A percentile compares a stretch with the other conserved stretches of the same genome.
Conservation (phyloP, 1,139 yeast genomes). For the Debaryomyces subglobosus region DNA sequence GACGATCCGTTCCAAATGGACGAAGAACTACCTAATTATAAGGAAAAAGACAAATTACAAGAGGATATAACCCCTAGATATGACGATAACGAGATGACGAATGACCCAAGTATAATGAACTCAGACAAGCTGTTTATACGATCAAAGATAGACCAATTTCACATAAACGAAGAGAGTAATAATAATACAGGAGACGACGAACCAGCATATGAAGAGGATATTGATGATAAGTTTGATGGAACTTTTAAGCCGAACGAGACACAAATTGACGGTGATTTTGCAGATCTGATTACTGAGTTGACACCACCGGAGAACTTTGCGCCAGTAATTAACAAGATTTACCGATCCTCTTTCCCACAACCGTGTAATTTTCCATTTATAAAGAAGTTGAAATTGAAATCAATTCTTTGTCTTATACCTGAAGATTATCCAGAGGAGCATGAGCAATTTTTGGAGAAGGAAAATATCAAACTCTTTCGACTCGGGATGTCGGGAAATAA, state of each 20-base stretch:
- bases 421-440: constrained; percentile 29
- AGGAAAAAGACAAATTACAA: background rate
- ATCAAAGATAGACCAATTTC: constrained; percentile 33
- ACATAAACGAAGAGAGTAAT: constrained; percentile 27
- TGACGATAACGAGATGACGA: constrained; percentile 15
- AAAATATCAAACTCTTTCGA: constrained; percentile 74
- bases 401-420: constrained; percentile 82
- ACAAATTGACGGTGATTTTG: constrained; percentile 18
- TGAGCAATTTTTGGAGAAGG: constrained; percentile 50
- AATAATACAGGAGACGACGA: constrained; percentile 22
- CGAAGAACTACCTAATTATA: constrained; percentile 32
- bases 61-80: constrained; percentile 21
- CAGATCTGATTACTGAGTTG: constrained; percentile 21
- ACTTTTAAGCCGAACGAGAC: constrained; percentile 26
- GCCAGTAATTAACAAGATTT: constrained; percentile 76
- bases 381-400: constrained; percentile 61
- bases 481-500: constrained; percentile 95
- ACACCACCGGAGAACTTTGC: constrained; percentile 94
- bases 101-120: constrained; percentile 11
- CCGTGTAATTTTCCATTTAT: constrained; percentile 78
- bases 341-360: constrained; percentile 88
- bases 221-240: constrained; percentile 45
- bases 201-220: constrained; percentile 42
- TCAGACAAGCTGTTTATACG: constrained; percentile 37
- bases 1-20: constrained; percentile 54